Evolutionary conservation across 306 rosid genomes (phyloP), one percentile per base, ranked within the genome.

Genomic region (Datisca glomerata): DNA sequence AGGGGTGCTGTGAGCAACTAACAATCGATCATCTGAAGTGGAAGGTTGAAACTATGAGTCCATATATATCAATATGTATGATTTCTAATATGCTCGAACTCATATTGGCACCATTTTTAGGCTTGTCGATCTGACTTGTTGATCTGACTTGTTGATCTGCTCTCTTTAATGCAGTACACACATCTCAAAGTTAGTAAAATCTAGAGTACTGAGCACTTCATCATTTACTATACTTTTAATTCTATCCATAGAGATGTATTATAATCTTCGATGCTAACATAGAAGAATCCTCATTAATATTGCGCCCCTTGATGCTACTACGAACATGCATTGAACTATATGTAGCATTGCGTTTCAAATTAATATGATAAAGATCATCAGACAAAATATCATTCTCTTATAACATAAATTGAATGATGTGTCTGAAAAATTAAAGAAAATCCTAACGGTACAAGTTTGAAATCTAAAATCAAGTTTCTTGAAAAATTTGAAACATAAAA

Each of bases 401-500:
- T 43, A 20, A 21, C 9, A 43, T 43, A 43, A 43, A 21, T 7
- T 43, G 17, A 43, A 21, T 6, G 8, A 4, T 20, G 24, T 14
- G 2, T 41, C 7, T 10, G 31, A 53, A 18, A 53, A 53, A 22
- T 28, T 22, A 40, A 37, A 12, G 24, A 31, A 37, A 19, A 22
- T 21, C 56, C 18, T n/a, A 50, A 12, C 27, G n/a, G 56, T 25
- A 18, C 20, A 40, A 53, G 49, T 46, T 3, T 56, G 0, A 27
- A 56, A 56, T 44, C 0, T 2, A 15, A 45, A 43, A 45, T 17
- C 16, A 38, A 57, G 17, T 56, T 47, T 21, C 33, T 24, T 23
- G 39, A 46, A 47, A 25, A 57, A 39, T 12, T 22, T 4, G 16
- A 36, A 18, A 27, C 9, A 58, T 49, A 58, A 47, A 39, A 47